Conservation (phyloP, 306 rosid species). For the Aeschynomene evenia region DNA sequence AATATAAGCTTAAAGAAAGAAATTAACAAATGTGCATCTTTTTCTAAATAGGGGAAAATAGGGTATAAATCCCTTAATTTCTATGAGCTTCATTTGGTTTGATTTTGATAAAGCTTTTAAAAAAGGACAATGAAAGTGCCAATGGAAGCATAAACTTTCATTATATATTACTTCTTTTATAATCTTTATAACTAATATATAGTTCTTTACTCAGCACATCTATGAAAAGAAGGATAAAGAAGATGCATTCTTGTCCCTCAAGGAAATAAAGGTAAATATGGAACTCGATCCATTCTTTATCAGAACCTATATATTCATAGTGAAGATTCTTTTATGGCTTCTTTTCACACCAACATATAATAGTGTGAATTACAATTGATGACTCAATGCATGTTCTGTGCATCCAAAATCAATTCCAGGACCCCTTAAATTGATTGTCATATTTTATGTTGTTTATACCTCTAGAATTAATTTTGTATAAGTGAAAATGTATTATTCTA, state of each 20-base stretch:
- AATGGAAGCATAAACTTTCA: slow-evolving; percentile 9
- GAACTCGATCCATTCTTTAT: slow-evolving; percentile 22
- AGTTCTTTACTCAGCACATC: neutral
- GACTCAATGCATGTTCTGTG: too few species aligned
- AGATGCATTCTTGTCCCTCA: neutral
- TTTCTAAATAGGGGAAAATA: neutral
- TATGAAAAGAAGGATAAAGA: slow-evolving; percentile 1
- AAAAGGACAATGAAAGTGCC: slow-evolving; percentile 29
- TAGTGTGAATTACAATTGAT: neutral
- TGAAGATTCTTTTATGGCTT: neutral
- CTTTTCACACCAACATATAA: neutral
- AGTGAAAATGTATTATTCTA: too few species aligned
- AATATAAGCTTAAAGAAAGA: neutral
- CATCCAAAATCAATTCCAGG: too few species aligned
- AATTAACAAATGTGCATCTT: neutral
- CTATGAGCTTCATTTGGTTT: slow-evolving; percentile 2
- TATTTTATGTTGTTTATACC: too few species aligned
- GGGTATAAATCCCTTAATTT: neutral
- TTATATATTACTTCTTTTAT: slow-evolving; percentile 16
- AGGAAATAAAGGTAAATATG: slow-evolving; percentile 19
- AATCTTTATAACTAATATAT: neutral
- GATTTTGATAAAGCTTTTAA: slow-evolving; percentile 26
- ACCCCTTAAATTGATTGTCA: too few species aligned
- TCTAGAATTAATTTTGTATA: too few species aligned
- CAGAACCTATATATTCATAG: neutral